A percentile compares a stretch with the other conserved stretches of the same genome.
phyloP scores from a whole-genome alignment of 2,329 filamentous ascomycete genomes.

The Fusarium sp. region DNA sequence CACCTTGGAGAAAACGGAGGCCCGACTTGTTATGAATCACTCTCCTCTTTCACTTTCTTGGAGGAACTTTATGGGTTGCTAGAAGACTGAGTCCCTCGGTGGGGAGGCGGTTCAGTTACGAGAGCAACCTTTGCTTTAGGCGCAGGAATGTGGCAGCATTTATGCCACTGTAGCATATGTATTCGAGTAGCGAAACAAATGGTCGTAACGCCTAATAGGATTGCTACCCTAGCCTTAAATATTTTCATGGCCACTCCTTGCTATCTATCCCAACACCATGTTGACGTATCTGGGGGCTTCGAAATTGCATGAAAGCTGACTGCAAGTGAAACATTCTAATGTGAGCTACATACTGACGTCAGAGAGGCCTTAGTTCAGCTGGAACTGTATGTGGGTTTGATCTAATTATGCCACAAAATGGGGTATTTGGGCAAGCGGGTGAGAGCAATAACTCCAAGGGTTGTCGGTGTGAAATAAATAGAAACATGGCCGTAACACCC shows the following conservation, averaged over 20 bases:
- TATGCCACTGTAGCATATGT: conserved; percentile 3
- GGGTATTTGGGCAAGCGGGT: not conserved
- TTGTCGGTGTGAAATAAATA: not conserved
- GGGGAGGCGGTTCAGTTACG: conserved; percentile 44
- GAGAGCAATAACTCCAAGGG: not conserved
- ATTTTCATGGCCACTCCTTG: conserved; percentile 25
- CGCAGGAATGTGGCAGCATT: conserved; percentile 14
- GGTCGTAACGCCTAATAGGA: conserved; percentile 7
- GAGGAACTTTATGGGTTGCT: conserved; percentile 4
- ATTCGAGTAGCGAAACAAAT: conserved; percentile 1
- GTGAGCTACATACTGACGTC: conserved; percentile 38
- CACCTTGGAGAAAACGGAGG: not conserved
- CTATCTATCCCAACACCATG: not conserved
- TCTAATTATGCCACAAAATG: conserved; percentile 13
- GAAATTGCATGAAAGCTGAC: conserved; percentile 9
- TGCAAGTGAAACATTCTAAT: conserved; percentile 5
- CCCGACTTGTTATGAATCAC: not conserved
- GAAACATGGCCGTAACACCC: too few species aligned
- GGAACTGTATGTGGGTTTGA: conserved; percentile 12
- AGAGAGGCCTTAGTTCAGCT: conserved; percentile 25
- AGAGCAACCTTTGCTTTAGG: conserved; percentile 15
- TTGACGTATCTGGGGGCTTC: not conserved
- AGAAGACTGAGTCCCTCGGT: conserved; percentile 44
- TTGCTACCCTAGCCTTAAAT: conserved; percentile 9
- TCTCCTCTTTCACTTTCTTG: conserved; percentile 5